phyloP scores from a whole-genome alignment of 2,329 filamentous ascomycete genomes.

The Helotiales sp. region DNA sequence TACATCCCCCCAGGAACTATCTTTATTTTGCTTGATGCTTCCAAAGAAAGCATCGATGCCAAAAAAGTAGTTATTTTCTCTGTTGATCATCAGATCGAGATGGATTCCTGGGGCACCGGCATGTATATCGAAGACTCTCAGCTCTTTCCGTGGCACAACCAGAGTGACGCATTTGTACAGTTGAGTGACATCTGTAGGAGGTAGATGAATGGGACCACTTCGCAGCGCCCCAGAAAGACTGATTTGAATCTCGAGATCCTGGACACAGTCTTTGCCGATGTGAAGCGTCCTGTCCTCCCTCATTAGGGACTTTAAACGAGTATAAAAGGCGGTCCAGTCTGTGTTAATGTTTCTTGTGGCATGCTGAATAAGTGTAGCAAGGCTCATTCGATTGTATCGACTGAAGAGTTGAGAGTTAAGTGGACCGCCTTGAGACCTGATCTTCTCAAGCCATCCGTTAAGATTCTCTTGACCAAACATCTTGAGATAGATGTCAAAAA shows the following conservation, averaged over 20 bases:
- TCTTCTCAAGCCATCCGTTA: neutral
- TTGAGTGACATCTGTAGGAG: no score
- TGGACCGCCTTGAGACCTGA: neutral
- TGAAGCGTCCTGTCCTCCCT: no score
- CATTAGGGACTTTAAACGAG: no score
- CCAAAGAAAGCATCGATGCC: neutral
- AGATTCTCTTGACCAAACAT: neutral
- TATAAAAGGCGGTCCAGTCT: no score
- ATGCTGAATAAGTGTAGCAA: neutral
- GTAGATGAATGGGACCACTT: no score
- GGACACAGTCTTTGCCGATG: no score
- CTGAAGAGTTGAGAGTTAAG: neutral
- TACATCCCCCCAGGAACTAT: neutral
- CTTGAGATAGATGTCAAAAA: neutral
- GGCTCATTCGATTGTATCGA: neutral
- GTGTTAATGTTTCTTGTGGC: neutral
- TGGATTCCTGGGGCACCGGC: neutral
- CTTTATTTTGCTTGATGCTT: neutral
- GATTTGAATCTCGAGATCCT: no score
- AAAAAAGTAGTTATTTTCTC: neutral
- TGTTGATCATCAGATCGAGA: neutral
- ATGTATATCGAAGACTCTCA: neutral
- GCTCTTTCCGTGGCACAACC: neutral
- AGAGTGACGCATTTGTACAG: neutral
- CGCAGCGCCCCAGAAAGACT: no score